These are phyloP conservation scores for Talaromyces verruculosus DNA, from an alignment of 2,329 filamentous ascomycete species.

Conservation along the genomic window DNA sequence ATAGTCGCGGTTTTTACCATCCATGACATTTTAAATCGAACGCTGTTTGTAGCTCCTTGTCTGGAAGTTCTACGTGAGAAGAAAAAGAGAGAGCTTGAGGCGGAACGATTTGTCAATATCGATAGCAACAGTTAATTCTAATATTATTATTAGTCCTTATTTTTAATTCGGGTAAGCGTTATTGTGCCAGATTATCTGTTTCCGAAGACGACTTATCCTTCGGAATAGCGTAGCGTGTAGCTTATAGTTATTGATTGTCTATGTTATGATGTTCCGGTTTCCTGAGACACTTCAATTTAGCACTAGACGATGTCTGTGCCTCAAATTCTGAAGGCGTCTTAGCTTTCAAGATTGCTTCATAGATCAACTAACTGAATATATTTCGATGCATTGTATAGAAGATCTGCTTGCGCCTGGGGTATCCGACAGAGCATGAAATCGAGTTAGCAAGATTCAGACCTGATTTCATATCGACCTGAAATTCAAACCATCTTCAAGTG, in stretches of 20 bases:
- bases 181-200: not conserved
- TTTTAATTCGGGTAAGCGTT: not conserved
- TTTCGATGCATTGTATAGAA: not conserved
- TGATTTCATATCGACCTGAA: not conserved
- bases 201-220: not conserved
- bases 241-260: not conserved
- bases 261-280: not conserved
- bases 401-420: not conserved
- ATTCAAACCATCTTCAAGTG: not conserved
- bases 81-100: not conserved
- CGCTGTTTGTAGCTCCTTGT: slow-evolving; percentile 57
- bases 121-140: not conserved
- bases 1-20: slow-evolving; percentile 55
- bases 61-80: slow-evolving; percentile 40
- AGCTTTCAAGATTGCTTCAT: not conserved
- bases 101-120: not conserved
- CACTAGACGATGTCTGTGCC: not conserved
- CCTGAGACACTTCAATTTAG: not conserved
- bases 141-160: not conserved
- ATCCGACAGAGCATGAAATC: not conserved
- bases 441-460: not conserved
- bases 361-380: not conserved
- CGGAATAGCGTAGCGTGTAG: not conserved
- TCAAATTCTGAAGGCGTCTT: not conserved
- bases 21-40: slow-evolving; percentile 49